A percentile compares a stretch with the other conserved stretches of the same genome.
Conservation (phyloP, 2,329 filamentous ascomycete species). For the Fusarium transvaalense region DNA sequence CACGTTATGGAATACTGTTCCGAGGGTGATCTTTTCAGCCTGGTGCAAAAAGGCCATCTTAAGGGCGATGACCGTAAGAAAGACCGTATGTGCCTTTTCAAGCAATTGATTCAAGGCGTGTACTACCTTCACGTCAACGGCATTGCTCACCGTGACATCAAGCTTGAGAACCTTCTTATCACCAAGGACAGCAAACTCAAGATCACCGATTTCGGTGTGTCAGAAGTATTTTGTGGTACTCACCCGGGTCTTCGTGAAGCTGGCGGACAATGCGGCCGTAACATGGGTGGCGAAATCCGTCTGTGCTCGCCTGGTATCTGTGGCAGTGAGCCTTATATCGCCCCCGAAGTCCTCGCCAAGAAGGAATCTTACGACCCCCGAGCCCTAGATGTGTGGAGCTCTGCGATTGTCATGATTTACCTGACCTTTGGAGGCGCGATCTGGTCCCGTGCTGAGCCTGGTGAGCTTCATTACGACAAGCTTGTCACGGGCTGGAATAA, state of each 20-base stretch:
- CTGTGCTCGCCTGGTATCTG: conserved; percentile 84
- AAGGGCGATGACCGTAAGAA: conserved; percentile 71
- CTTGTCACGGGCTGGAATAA: conserved; percentile 76
- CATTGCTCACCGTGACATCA: conserved; percentile 91
- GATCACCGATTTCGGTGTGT: conserved; percentile 92
- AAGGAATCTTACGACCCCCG: conserved; percentile 77
- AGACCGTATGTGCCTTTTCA: conserved; percentile 87
- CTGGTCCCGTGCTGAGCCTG: conserved; percentile 76
- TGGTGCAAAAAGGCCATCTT: conserved; percentile 80
- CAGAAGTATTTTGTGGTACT: conserved; percentile 84
- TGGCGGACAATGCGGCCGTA: conserved; percentile 78
- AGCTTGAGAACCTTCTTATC: conserved; percentile 87
- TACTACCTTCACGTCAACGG: conserved; percentile 85
- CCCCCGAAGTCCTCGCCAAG: conserved; percentile 84
- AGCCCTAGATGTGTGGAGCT: conserved; percentile 86
- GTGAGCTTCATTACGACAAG: conserved; percentile 70
- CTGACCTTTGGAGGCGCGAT: conserved; percentile 79
- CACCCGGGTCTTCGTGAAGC: conserved; percentile 82
- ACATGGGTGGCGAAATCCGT: conserved; percentile 76
- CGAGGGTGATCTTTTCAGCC: conserved; percentile 81
- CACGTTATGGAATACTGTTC: conserved; percentile 95
- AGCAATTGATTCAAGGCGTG: conserved; percentile 86
- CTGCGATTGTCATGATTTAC: conserved; percentile 84
- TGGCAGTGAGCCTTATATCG: conserved; percentile 87
- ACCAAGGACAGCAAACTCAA: conserved; percentile 85